phyloP scores from a whole-genome alignment of 495 filamentous ascomycete species.

The Penicillium waksmanii region DNA sequence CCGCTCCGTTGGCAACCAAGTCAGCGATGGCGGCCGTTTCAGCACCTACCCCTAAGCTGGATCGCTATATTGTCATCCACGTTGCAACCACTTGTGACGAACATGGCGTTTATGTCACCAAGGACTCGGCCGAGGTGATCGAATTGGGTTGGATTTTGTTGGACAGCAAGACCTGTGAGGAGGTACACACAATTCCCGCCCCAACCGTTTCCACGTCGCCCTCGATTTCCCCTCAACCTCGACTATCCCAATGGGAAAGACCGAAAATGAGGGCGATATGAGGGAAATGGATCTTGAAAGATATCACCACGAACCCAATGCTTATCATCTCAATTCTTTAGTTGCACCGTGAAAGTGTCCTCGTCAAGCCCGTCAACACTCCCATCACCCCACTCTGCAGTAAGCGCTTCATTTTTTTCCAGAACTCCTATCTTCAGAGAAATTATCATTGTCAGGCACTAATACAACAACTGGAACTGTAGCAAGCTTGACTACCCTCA shows the following conservation, averaged over 20 bases:
- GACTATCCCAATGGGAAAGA: conserved; percentile 3
- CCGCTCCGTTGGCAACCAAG: conserved; percentile 37
- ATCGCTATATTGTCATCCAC: conserved; percentile 96
- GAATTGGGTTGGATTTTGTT: conserved; percentile 97
- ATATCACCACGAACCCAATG: neutral
- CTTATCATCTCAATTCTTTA: conserved; percentile 40
- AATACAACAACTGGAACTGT: too few relatives aligned
- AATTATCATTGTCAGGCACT: neutral
- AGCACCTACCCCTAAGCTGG: conserved; percentile 68
- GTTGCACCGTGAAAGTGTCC: conserved; percentile 92
- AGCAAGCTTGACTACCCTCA: conserved; percentile 97
- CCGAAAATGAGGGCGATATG: neutral
- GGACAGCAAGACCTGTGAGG: conserved; percentile 86
- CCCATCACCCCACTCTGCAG: conserved; percentile 98
- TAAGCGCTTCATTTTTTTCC: conserved; percentile 54
- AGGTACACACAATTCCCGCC: conserved; percentile 63
- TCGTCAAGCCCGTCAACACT: conserved; percentile 97
- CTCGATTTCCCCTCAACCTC: conserved; percentile 4
- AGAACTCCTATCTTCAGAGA: conserved; percentile 7
- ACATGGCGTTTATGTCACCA: conserved; percentile 98
- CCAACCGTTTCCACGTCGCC: conserved; percentile 13
- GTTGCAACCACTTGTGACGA: conserved; percentile 99
- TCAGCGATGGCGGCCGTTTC: conserved; percentile 53
- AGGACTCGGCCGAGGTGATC: conserved; percentile 98
- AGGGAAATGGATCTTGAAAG: neutral